Conservation (phyloP, 2,329 filamentous ascomycete genomes). For the Aspergillus fumigatus region DNA sequence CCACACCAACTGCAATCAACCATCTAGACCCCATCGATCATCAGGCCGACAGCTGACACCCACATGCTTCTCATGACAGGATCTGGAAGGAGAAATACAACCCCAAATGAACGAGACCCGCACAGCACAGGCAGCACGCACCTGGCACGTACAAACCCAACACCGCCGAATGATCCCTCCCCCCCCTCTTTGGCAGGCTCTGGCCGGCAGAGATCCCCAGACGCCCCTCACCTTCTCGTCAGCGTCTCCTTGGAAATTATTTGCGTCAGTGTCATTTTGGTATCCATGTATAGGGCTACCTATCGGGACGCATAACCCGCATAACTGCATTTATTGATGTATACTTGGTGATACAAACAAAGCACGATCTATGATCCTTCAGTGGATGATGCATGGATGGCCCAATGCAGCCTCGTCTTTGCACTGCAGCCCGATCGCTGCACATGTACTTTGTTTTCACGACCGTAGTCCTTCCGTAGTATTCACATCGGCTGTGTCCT, state of each 20-base stretch:
- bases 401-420: constrained; percentile 14
- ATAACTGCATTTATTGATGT: background rate
- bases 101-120: constrained; percentile 37
- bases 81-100: constrained; percentile 98
- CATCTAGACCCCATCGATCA: background rate
- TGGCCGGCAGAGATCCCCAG: no score
- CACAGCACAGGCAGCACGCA: background rate
- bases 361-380: background rate
- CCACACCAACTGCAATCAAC: background rate
- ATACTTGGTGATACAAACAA: background rate
- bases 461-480: background rate
- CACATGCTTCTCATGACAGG: constrained; percentile 48
- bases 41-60: constrained; percentile 23
- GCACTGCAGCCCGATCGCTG: constrained; percentile 10
- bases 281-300: background rate
- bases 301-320: background rate
- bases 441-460: background rate
- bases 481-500: background rate
- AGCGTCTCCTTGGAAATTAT: background rate
- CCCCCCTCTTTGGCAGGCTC: background rate
- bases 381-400: background rate
- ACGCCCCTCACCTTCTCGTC: no score
- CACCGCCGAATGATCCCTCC: background rate
- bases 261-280: background rate
- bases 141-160: background rate